Evolutionary conservation across 495 filamentous ascomycete species (phyloP).

Genomic region (Amniculicola lignicola): DNA sequence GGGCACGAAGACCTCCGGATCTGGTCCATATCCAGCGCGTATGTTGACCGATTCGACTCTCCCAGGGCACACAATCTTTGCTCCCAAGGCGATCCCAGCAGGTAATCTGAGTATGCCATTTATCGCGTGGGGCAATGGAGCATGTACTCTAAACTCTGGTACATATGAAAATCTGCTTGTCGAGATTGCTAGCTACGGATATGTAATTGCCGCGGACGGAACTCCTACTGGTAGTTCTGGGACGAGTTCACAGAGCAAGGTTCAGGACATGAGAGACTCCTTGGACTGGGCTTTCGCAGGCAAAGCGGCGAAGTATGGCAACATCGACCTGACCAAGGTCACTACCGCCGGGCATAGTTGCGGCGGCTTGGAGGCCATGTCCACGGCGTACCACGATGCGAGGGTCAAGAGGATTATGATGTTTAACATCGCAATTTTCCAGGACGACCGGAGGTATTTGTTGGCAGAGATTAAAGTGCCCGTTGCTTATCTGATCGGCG

Average conservation of each 20-base stretch:
- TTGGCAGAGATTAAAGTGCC: conserved; percentile 27
- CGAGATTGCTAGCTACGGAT: conserved; percentile 23
- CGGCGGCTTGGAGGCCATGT: conserved; percentile 20
- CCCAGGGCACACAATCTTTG: conserved; percentile 17
- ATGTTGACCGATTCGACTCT: conserved; percentile 16
- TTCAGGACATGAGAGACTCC: conserved; percentile 18
- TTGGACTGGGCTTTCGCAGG: conserved; percentile 20
- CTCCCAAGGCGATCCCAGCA: conserved; percentile 6
- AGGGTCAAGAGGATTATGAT: conserved; percentile 23
- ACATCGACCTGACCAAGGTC: conserved; percentile 12
- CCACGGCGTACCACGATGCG: conserved; percentile 20
- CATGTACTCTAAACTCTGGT: background rate
- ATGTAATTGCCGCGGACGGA: conserved; percentile 23
- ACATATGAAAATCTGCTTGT: conserved; percentile 16
- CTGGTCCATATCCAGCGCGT: conserved; percentile 22
- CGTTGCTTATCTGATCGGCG: conserved; percentile 25
- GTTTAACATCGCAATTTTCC: conserved; percentile 28
- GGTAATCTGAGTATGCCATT: conserved; percentile 20
- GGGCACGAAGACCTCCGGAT: conserved; percentile 10
- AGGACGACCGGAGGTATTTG: conserved; percentile 22
- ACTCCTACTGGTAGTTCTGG: background rate
- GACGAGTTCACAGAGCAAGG: background rate
- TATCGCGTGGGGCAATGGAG: conserved; percentile 27
- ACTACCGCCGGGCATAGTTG: conserved; percentile 20
- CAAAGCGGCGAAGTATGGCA: conserved; percentile 22